These are phyloP conservation scores for Cardiospermum halicacabum DNA, from an alignment of 345 rosid genomes.

Conservation along the genomic window DNA sequence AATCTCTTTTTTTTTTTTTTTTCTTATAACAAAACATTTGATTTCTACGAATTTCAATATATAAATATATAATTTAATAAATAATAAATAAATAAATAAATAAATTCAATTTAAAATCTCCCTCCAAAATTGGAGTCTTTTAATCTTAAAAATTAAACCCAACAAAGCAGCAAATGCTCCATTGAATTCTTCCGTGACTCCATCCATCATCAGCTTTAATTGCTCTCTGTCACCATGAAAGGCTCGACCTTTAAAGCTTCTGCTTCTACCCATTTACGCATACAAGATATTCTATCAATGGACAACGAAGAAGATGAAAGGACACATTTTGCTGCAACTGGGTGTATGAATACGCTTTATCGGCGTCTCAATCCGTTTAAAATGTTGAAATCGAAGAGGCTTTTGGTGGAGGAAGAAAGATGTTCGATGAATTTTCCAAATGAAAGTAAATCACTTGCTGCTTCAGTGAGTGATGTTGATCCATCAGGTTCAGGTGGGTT, in stretches of 20 bases:
- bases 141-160: too few relatives aligned
- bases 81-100: not conserved
- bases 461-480: not conserved
- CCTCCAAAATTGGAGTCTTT: slow-evolving; percentile 32
- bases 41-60: too few relatives aligned
- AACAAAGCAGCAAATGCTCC: not conserved
- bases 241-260: slow-evolving; percentile 2
- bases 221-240: slow-evolving; percentile 13
- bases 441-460: slow-evolving; percentile 9
- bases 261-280: slow-evolving; percentile 18
- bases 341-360: slow-evolving; percentile 14
- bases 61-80: not conserved
- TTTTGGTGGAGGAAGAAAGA: not conserved
- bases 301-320: slow-evolving; percentile 4
- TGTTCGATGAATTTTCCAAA: slow-evolving; percentile 12
- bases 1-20: too few relatives aligned
- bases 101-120: slow-evolving; percentile 12
- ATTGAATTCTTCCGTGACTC: not conserved
- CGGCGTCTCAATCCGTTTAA: slow-evolving; percentile 25
- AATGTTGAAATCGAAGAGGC: slow-evolving; percentile 12
- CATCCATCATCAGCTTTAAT: slow-evolving; percentile 13
- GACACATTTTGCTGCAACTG: not conserved
- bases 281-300: slow-evolving; percentile 26
- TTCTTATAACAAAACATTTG: too few relatives aligned
- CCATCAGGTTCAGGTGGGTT: slow-evolving; percentile 15